Evolutionary conservation across 805 yeast genomes (phyloP), one percentile per base, ranked within the genome.

Genomic region (Myxozyma monticola): DNA sequence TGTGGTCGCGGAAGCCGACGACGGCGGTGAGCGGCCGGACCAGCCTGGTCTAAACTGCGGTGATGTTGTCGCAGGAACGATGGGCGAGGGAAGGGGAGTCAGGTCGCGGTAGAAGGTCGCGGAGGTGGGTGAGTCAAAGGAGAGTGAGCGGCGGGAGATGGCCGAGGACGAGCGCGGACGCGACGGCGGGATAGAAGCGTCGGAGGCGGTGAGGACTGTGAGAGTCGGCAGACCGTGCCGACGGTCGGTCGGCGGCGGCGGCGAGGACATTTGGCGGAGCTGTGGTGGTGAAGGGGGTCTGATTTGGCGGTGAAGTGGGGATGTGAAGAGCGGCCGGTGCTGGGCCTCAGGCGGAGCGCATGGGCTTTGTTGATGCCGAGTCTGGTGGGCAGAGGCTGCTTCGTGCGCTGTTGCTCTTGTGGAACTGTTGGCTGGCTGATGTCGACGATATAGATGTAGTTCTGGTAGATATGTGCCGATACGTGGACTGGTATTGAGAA

Each of bases 51-150:
- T n/a, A n/a, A n/a, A n/a, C n/a, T n/a, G n/a, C n/a, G n/a, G 33
- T 10, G 60, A 48, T 10, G 53, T 44, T 10, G 49, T 43, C 4
- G 60, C 21, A 28, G 55, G 34, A 30, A 59, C 59, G 38, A 55
- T 40, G 5, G 62, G 62, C 17, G 62, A 59, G 6, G 62, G 62
- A 17, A 59, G 48, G 12, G 62, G 62, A 10, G 62, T 59, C 30
- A 59, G 51, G 39, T 59, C 62, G 39, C 53, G 51, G 37, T 57
- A 58, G 42, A 44, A 50, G 15, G 48, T 42, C 14, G 42, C 38
- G 5, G 47, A 20, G 3, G 49, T 50, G 8, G 58, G 58, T 28
- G 58, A 54, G 18, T 54, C 58, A 37, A 51, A 28, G 24, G 58
- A 50, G 31, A 44, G 39, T n/a, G 57, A 48, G 24, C 58, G 57